Evolutionary conservation across 2,329 filamentous ascomycete genomes (phyloP).

Genomic region (Allantophomopsis lycopodina): DNA sequence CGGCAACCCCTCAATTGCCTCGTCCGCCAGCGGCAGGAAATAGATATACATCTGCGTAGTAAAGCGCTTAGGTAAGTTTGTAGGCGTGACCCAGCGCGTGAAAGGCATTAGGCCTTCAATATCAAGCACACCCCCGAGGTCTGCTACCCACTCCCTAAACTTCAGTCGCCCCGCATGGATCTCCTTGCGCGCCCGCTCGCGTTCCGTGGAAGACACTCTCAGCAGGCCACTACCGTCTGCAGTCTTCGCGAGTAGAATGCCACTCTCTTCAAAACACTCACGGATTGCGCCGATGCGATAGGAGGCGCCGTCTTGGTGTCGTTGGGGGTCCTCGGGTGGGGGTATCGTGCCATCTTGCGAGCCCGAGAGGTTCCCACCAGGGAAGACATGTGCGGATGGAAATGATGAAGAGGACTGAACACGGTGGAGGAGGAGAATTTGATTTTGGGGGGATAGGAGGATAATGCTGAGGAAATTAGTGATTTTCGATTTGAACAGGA

Average conservation of each 20-base stretch:
- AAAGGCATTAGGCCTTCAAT: constrained; percentile 61
- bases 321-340: constrained; percentile 26
- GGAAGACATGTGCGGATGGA: constrained; percentile 88
- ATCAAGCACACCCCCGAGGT: constrained; percentile 47
- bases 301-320: constrained; percentile 56
- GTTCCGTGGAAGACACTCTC: constrained; percentile 40
- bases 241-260: constrained; percentile 52
- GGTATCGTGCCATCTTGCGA: constrained; percentile 58
- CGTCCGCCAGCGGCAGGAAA: constrained; percentile 49
- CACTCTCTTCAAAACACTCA: constrained; percentile 92
- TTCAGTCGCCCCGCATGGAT: constrained; percentile 53
- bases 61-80: constrained; percentile 60
- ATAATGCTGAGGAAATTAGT: constrained; percentile 44
- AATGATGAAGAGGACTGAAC: constrained; percentile 75
- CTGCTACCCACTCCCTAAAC: constrained; percentile 52
- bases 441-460: constrained; percentile 72
- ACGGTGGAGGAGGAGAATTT: constrained; percentile 78
- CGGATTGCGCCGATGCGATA: constrained; percentile 78
- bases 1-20: constrained; percentile 5
- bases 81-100: constrained; percentile 83
- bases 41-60: constrained; percentile 97
- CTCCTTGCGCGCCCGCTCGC: constrained; percentile 50
- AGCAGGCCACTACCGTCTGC: constrained; percentile 39
- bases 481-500: not conserved
- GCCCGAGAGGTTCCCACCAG: constrained; percentile 70